These are phyloP conservation scores for Purpureocillium takamizusanense DNA, from an alignment of 2,329 filamentous ascomycete species.

Conservation along the genomic window DNA sequence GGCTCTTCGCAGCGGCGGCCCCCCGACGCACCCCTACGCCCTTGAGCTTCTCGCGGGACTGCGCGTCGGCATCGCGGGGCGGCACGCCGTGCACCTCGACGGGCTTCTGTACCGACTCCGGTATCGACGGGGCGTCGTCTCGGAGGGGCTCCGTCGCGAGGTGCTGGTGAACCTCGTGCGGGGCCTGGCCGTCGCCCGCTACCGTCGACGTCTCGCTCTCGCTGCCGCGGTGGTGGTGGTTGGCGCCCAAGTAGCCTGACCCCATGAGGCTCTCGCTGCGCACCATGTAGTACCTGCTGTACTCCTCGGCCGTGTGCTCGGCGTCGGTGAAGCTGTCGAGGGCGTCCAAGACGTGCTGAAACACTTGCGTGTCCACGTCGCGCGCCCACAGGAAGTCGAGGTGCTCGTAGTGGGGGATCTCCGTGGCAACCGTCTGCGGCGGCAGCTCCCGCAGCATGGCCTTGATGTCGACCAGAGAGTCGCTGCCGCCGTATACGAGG, in stretches of 20 bases:
- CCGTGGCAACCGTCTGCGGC: slow-evolving; percentile 71
- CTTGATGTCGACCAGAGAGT: slow-evolving; percentile 88
- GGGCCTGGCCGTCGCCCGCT: slow-evolving; percentile 7
- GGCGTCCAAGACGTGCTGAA: slow-evolving; percentile 85
- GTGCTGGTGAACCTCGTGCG: slow-evolving; percentile 13
- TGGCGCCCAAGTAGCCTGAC: slow-evolving; percentile 16
- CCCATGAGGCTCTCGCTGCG: slow-evolving; percentile 41
- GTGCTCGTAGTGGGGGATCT: slow-evolving; percentile 90
- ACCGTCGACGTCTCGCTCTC: slow-evolving; percentile 27
- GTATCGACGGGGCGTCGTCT: background rate
- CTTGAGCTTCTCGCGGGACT: slow-evolving; percentile 18
- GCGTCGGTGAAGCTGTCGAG: slow-evolving; percentile 61
- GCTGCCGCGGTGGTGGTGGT: slow-evolving; percentile 18
- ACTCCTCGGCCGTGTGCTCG: slow-evolving; percentile 51
- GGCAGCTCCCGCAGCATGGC: slow-evolving; percentile 88
- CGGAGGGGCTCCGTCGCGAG: slow-evolving; percentile 15
- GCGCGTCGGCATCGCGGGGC: too few relatives aligned
- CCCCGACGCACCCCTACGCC: slow-evolving; percentile 14
- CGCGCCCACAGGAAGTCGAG: slow-evolving; percentile 92
- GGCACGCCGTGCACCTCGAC: background rate
- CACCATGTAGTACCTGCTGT: slow-evolving; percentile 44
- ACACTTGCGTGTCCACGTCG: slow-evolving; percentile 76
- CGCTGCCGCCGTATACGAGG: slow-evolving; percentile 84
- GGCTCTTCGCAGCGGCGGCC: background rate
- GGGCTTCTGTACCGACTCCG: slow-evolving; percentile 1